Evolutionary conservation across 2,329 filamentous ascomycete species (phyloP).

Genomic region (Diaporthe amygdali): DNA sequence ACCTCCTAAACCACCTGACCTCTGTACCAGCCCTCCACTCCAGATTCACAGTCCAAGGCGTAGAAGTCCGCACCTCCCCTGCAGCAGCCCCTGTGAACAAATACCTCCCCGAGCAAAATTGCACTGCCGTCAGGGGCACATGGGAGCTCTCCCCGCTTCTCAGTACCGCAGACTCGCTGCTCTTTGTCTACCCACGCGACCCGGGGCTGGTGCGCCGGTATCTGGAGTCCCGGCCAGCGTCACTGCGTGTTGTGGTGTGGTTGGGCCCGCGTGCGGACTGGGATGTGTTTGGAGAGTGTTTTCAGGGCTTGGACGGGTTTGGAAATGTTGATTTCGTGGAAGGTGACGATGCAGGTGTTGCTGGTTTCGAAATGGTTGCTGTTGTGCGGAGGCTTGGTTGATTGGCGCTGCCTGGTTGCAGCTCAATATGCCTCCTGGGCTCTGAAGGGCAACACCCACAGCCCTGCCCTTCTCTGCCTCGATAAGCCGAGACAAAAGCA

Average conservation of each 20-base stretch:
- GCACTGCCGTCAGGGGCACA: conserved; percentile 17
- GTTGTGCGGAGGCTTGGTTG: neutral
- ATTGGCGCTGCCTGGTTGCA: too few relatives aligned
- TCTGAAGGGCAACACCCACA: too few relatives aligned
- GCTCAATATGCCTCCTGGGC: too few relatives aligned
- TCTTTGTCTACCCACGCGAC: conserved; percentile 24
- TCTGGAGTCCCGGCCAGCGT: neutral
- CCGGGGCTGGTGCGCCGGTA: conserved; percentile 6
- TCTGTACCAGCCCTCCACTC: neutral
- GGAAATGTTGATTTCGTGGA: neutral
- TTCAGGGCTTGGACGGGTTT: neutral
- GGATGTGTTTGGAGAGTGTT: conserved; percentile 4
- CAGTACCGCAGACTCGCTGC: neutral
- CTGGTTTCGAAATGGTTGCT: conserved; percentile 22
- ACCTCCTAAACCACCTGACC: conserved; percentile 6
- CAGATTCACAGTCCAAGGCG: neutral
- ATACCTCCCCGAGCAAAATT: conserved; percentile 15
- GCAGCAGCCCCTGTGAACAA: neutral
- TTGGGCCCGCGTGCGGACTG: conserved; percentile 20
- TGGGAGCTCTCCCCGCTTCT: conserved; percentile 14
- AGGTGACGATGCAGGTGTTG: neutral
- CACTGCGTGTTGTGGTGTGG: conserved; percentile 14
- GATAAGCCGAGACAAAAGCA: too few relatives aligned
- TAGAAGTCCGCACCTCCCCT: conserved; percentile 14
- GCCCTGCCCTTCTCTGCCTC: too few relatives aligned